Evolutionary conservation across 2,329 filamentous ascomycete genomes (phyloP).

Genomic region (Davidsoniella eucalypti): DNA sequence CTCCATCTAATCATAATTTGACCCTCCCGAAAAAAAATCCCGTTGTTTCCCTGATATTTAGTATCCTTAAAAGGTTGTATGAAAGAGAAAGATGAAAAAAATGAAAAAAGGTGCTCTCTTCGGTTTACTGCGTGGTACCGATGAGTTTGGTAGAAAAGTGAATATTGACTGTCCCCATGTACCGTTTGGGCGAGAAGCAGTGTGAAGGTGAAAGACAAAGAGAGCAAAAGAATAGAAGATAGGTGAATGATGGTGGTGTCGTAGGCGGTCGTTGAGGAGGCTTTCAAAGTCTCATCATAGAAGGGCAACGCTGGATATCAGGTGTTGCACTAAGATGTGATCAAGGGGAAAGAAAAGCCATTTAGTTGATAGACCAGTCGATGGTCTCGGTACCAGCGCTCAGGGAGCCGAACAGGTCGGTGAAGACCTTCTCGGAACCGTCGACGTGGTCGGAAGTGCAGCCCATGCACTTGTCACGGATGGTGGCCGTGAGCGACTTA

Average conservation of each 20-base stretch:
- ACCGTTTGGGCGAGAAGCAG: not conserved
- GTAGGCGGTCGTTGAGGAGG: constrained; percentile 5
- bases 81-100: not conserved
- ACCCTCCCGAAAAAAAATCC: not conserved
- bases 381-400: constrained; percentile 26
- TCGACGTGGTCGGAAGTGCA: constrained; percentile 43
- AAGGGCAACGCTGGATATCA: no score
- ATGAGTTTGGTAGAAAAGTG: no score
- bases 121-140: no score
- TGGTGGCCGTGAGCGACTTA: constrained; percentile 37
- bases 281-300: not conserved
- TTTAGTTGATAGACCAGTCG: constrained; percentile 28
- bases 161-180: not conserved
- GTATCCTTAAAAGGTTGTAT: not conserved
- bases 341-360: no score
- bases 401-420: constrained; percentile 32
- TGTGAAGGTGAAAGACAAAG: not conserved
- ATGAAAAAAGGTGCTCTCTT: no score
- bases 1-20: not conserved
- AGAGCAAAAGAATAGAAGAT: not conserved
- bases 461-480: constrained; percentile 63
- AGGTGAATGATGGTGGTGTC: not conserved
- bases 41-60: not conserved
- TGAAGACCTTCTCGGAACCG: constrained; percentile 39
- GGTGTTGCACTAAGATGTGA: no score